Conservation (phyloP, 1,284 basidiomycete genomes). For the Cystobasidium slooffiae region DNA sequence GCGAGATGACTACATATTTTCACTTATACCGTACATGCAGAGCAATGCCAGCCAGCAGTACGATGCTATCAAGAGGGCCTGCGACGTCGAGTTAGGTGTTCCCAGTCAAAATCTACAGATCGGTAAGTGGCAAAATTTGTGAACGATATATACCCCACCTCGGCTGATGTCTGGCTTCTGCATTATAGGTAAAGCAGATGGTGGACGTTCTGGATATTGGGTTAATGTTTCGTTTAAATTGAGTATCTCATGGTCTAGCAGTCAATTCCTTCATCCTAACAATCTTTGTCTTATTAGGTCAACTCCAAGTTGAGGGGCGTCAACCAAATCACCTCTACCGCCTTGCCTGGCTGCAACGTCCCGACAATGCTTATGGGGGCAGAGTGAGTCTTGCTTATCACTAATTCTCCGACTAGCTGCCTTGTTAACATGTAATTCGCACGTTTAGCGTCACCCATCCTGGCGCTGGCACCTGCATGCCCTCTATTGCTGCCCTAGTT, state of each 20-base stretch:
- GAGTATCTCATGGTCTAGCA: neutral
- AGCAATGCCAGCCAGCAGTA: constrained; percentile 24
- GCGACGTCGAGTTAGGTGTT: constrained; percentile 38
- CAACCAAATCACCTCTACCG: constrained; percentile 57
- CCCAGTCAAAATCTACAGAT: constrained; percentile 33
- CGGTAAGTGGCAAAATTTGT: neutral
- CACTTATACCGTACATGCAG: neutral
- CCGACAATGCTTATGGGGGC: constrained; percentile 40
- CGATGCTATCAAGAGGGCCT: constrained; percentile 19
- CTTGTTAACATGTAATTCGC: neutral
- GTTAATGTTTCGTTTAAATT: constrained; percentile 19
- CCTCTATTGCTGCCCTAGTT: constrained; percentile 78
- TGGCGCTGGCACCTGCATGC: constrained; percentile 66
- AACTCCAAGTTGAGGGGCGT: constrained; percentile 81
- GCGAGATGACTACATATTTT: neutral
- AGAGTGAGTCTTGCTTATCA: constrained; percentile 11
- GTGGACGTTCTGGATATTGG: constrained; percentile 20
- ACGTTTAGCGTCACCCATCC: constrained; percentile 69
- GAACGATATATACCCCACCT: neutral
- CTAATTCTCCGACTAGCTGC: neutral
- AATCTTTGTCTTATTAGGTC: constrained; percentile 62
- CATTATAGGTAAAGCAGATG: constrained; percentile 29
- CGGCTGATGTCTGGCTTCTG: neutral
- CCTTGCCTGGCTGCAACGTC: constrained; percentile 29
- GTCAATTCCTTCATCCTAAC: neutral